These are phyloP conservation scores for Morella rubra DNA, from an alignment of 306 rosid genomes.

Conservation along the genomic window DNA sequence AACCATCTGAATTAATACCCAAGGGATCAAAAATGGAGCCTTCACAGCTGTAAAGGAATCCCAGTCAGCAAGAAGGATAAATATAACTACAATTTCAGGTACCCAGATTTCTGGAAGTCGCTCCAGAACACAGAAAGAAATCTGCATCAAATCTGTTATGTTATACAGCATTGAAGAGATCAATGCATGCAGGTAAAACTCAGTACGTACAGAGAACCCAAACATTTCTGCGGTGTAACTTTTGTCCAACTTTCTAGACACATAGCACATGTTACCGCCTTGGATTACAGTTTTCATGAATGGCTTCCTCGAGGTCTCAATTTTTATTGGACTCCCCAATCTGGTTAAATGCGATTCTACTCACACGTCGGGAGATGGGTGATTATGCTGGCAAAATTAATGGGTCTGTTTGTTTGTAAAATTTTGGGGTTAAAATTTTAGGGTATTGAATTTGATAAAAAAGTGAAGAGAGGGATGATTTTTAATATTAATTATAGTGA, in stretches of 20 bases:
- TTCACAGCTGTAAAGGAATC: constrained; percentile 51
- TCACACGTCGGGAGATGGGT: too few species aligned
- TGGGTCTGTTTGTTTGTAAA: too few species aligned
- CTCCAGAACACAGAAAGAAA: neutral
- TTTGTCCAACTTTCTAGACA: neutral
- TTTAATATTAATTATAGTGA: too few species aligned
- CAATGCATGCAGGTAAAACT: neutral
- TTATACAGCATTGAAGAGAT: neutral
- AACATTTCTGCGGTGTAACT: neutral
- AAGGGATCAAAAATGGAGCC: constrained; percentile 74
- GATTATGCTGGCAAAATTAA: neutral
- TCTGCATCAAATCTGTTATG: neutral
- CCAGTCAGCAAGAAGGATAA: constrained; percentile 22
- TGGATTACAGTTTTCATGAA: neutral
- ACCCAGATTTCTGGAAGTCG: neutral
- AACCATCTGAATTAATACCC: constrained; percentile 59
- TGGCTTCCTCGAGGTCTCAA: neutral
- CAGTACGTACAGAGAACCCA: neutral
- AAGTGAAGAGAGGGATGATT: too few species aligned
- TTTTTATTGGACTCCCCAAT: neutral
- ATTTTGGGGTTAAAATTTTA: too few species aligned
- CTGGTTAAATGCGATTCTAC: too few species aligned
- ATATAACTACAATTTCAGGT: constrained; percentile 13
- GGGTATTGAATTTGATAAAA: too few species aligned
- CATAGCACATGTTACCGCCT: neutral